Conservation (phyloP, 768 basidiomycete species). For the Podaxis pistillaris region DNA sequence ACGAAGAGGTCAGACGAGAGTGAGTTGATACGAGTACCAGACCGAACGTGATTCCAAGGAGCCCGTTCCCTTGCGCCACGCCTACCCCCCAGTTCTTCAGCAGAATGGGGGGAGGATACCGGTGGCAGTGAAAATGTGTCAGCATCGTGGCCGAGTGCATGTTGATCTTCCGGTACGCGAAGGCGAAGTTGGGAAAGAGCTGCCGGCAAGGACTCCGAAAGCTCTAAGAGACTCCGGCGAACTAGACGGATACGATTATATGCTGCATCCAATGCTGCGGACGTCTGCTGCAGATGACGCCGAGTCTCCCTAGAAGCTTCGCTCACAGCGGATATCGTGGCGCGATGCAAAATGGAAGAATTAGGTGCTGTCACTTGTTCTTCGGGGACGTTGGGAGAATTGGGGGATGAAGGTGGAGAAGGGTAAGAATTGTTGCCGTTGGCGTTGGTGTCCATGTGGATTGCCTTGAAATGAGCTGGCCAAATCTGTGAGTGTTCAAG, state of each 20-base stretch:
- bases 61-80: conserved; percentile 5
- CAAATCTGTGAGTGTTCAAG: background rate
- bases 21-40: background rate
- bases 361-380: background rate
- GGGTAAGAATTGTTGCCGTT: conserved; percentile 27
- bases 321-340: conserved; percentile 11
- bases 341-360: conserved; percentile 10
- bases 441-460: conserved; percentile 23
- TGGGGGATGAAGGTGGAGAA: conserved; percentile 26
- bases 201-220: conserved; percentile 34
- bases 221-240: conserved; percentile 46
- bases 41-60: conserved; percentile 1
- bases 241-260: conserved; percentile 55
- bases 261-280: conserved; percentile 52
- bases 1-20: background rate
- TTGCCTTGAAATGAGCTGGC: conserved; percentile 7
- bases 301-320: conserved; percentile 27
- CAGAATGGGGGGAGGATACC: background rate
- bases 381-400: conserved; percentile 19
- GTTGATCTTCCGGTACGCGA: conserved; percentile 23
- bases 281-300: conserved; percentile 45
- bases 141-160: conserved; percentile 40
- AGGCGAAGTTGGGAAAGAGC: conserved; percentile 16
- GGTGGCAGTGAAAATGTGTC: conserved; percentile 28
- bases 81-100: background rate